These are phyloP conservation scores for Aegilops sharonensis DNA, from an alignment of 176 grass and related monocot genomes.

Conservation along the genomic window DNA sequence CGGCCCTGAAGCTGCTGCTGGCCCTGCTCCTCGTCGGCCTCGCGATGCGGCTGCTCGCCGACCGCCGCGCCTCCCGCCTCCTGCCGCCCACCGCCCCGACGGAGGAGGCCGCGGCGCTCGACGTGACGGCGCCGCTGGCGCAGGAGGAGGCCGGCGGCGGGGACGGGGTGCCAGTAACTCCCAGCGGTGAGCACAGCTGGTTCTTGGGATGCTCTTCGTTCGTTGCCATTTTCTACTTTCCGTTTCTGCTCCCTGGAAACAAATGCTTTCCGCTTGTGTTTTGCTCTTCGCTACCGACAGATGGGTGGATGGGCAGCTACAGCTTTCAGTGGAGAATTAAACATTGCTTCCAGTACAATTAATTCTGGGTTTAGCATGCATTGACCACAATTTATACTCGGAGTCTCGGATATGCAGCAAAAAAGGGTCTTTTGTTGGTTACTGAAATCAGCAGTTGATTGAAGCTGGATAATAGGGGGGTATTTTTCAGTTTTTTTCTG, in stretches of 20 bases:
- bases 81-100: neutral
- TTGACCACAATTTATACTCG: neutral
- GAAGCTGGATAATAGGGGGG: neutral
- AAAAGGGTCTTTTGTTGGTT: neutral
- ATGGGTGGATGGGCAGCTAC: neutral
- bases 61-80: constrained; percentile 13
- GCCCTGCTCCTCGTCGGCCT: constrained; percentile 48
- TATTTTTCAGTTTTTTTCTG: no score
- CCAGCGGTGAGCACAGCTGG: constrained; percentile 23
- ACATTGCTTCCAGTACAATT: neutral
- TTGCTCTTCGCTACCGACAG: neutral
- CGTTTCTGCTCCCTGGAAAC: neutral
- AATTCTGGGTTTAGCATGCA: neutral
- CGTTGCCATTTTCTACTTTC: neutral
- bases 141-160: neutral
- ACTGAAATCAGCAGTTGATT: neutral
- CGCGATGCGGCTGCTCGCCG: constrained; percentile 50
- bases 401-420: neutral
- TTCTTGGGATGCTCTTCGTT: neutral
- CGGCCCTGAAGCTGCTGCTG: constrained; percentile 46
- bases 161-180: neutral
- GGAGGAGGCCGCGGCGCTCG: neutral
- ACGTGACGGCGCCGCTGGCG: neutral
- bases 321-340: neutral
- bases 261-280: neutral